Percentiles rank a stretch among this genome's conserved stretches.
Evolutionary conservation across 2,329 filamentous ascomycete species (phyloP).

Genomic region (Pseudogymnoascus sp.): DNA sequence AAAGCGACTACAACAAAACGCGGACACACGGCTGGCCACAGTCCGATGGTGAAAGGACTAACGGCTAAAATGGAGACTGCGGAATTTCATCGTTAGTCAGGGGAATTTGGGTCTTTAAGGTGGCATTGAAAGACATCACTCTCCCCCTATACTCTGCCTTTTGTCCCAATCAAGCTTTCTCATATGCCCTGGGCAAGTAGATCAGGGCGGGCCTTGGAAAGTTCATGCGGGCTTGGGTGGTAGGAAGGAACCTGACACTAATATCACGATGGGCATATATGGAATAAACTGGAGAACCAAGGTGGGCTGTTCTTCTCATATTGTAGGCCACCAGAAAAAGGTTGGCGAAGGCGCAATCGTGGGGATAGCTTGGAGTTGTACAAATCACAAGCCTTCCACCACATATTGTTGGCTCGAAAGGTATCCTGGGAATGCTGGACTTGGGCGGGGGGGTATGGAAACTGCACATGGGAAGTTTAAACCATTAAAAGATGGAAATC

Average conservation of each 20-base stretch:
- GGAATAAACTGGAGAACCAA: not conserved
- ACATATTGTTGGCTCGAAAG: not conserved
- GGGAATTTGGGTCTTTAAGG: not conserved
- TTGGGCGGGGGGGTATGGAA: not conserved
- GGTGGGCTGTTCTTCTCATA: not conserved
- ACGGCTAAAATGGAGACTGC: not conserved
- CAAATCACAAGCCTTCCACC: not conserved
- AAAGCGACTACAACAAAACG: not conserved
- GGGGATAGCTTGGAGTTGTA: not conserved
- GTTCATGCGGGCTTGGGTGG: not conserved
- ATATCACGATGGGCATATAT: not conserved
- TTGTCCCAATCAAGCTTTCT: not conserved
- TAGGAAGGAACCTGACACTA: not conserved
- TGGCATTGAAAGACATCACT: not conserved
- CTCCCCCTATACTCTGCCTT: not conserved
- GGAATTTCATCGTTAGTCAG: not conserved
- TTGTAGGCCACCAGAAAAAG: not conserved
- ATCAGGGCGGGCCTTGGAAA: not conserved
- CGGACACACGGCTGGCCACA: not conserved
- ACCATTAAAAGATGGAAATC: constrained; percentile 4
- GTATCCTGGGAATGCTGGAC: not conserved
- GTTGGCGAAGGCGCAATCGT: not conserved
- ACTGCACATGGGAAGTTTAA: not conserved
- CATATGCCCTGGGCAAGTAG: not conserved
- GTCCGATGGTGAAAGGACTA: not conserved